phyloP scores from a whole-genome alignment of 768 basidiomycete genomes.

The Calocera viscosa region DNA sequence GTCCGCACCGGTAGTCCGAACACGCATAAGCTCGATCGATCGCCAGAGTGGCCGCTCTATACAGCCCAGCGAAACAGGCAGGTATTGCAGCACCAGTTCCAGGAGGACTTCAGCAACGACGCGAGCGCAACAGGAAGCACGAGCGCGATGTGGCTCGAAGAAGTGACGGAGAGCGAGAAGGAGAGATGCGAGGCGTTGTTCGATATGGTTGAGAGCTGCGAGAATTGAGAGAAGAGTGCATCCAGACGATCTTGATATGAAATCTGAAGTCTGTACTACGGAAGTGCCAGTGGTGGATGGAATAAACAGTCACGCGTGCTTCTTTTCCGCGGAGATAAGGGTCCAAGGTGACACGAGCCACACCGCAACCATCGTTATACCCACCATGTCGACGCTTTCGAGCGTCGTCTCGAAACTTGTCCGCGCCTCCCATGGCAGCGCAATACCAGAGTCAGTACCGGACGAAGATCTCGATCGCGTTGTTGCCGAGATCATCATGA shows the following conservation, averaged over 20 bases:
- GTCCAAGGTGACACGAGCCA: background rate
- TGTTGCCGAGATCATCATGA: constrained; percentile 81
- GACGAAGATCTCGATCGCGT: constrained; percentile 85
- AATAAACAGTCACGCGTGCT: too few relatives aligned
- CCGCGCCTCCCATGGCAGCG: constrained; percentile 61
- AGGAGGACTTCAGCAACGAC: background rate
- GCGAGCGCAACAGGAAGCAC: background rate
- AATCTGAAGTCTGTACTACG: too few relatives aligned
- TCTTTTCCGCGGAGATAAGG: too few relatives aligned
- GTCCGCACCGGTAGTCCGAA: constrained; percentile 47
- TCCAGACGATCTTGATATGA: too few relatives aligned
- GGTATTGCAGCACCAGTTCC: background rate
- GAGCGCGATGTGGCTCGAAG: background rate
- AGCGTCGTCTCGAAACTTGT: constrained; percentile 75
- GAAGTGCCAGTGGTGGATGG: too few relatives aligned
- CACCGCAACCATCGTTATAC: background rate
- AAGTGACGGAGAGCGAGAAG: background rate
- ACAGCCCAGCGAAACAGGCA: background rate
- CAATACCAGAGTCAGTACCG: constrained; percentile 43
- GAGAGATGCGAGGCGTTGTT: background rate
- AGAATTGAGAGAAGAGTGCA: background rate
- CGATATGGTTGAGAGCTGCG: background rate
- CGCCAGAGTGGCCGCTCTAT: constrained; percentile 36
- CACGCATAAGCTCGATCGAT: constrained; percentile 39
- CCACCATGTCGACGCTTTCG: constrained; percentile 44